Percentiles rank a stretch among this genome's conserved stretches.
These are phyloP conservation scores for Pseudonitzschia delicatissima DNA, from an alignment of 108 stramenopile species.

Conservation along the genomic window DNA sequence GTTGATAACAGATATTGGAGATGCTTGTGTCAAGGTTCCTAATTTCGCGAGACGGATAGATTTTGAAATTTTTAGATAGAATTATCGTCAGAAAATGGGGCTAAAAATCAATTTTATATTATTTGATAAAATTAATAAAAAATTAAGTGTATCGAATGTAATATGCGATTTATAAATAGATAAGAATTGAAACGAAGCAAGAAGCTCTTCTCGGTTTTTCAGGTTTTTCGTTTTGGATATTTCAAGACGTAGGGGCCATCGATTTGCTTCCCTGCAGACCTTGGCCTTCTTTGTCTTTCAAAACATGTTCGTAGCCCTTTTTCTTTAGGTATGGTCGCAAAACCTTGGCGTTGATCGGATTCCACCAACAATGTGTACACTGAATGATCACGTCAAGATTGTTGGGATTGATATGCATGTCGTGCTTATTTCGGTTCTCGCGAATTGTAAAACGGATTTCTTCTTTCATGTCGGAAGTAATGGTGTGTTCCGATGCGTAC, in stretches of 20 bases:
- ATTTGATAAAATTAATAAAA: background rate
- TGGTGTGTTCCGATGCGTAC: conserved; percentile 93
- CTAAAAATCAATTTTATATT: no score
- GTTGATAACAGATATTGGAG: no score
- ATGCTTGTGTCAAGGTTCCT: no score
- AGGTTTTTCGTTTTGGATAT: background rate
- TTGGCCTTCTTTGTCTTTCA: conserved; percentile 69
- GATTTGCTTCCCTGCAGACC: conserved; percentile 55
- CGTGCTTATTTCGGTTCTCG: conserved; percentile 83
- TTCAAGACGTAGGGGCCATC: conserved; percentile 25
- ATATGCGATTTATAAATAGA: background rate
- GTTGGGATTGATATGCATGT: conserved; percentile 80
- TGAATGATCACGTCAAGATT: conserved; percentile 87
- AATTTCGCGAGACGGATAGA: no score
- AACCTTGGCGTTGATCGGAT: conserved; percentile 86
- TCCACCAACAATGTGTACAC: conserved; percentile 96
- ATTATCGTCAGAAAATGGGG: no score
- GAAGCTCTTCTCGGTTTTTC: background rate
- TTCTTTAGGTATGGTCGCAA: conserved; percentile 82
- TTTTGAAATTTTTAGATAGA: no score
- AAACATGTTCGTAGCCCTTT: conserved; percentile 68
- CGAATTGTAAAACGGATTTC: conserved; percentile 80
- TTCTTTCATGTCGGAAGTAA: conserved; percentile 79
- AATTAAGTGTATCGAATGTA: background rate
- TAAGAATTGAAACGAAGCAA: background rate